Base-by-base conservation (phyloP, 176 grass and related monocot species). In the Zoysia pacifica region DNA sequence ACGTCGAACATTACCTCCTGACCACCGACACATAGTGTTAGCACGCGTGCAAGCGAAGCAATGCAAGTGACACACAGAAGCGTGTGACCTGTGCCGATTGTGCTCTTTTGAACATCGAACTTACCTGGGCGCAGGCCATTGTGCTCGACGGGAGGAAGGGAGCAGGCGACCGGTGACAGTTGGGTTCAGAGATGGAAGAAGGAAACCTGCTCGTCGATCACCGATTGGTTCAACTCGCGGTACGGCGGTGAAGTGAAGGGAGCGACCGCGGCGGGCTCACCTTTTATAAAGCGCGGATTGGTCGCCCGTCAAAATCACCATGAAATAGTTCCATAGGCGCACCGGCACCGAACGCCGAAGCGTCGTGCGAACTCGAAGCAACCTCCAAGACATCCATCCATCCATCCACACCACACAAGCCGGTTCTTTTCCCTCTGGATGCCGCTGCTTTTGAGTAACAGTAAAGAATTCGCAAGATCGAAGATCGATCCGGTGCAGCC, bases 401-500 rank as follows among this genome's bases (percentile, higher is more conserved):
- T 16, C 0, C 1, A 28, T 28, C 28, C 28, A 28, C 28, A 28
- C 28, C 28, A 28, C 28, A 28, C 28, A 28, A 18, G 36, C 18
- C 14, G 1, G 5, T 66, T 40, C 53, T 48, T 35, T 37, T 11
- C 39, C n/a, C 51, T 6, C 39, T 55, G 14, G 18, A 36, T 39
- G 62, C 62, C 10, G 1, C 47, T 18, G 63, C 82, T 71, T 81
- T 89, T 81, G 87, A 71, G 77, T 85, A 37, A 66, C 65, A 81
- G 87, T 89, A 85, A 85, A 89, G 87, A 62, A 85, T 60, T 5
- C 41, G 87, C 82, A 89, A 80, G 40, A 43, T 28, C 28, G 28
- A 89, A 80, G 40, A 43, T 28, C 28, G 28, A 28, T 11, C 48
- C 38, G 58, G 41, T 9, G 4, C 18, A 43, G 2, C 9, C 9